These are phyloP conservation scores for Haberlea rhodopensis DNA, from an alignment of 257 asterid genomes.

Conservation along the genomic window DNA sequence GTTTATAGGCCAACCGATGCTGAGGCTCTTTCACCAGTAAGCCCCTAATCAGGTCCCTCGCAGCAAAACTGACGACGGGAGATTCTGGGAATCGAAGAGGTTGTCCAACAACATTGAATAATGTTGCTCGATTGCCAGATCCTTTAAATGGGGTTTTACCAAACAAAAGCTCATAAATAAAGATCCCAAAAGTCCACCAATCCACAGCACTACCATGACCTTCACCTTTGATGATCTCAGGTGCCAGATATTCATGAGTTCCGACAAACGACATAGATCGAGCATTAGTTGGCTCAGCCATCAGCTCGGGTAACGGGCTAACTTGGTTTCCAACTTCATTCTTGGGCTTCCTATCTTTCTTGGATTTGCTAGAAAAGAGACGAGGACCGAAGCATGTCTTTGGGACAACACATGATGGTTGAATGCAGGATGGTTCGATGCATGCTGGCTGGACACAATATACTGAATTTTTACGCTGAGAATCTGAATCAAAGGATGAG, in stretches of 20 bases:
- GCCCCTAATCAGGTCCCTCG: conserved; percentile 59
- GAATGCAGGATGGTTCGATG: conserved; percentile 49
- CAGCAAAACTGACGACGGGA: conserved; percentile 55
- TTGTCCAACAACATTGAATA: conserved; percentile 63
- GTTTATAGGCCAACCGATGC: conserved; percentile 53
- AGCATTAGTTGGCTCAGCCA: conserved; percentile 63
- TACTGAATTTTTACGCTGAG: conserved; percentile 29
- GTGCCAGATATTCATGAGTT: conserved; percentile 57
- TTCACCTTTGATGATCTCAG: conserved; percentile 59
- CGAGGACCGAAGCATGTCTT: conserved; percentile 51
- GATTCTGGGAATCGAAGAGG: conserved; percentile 58
- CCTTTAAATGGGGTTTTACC: conserved; percentile 64
- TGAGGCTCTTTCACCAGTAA: conserved; percentile 61
- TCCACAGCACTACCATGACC: conserved; percentile 75
- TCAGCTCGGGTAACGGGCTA: conserved; percentile 51
- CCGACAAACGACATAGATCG: conserved; percentile 67
- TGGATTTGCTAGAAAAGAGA: conserved; percentile 49
- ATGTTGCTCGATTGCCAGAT: conserved; percentile 53
- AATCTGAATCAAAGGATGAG: conserved; percentile 31
- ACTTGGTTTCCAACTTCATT: conserved; percentile 46
- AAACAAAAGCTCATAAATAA: conserved; percentile 50
- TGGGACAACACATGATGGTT: conserved; percentile 47
- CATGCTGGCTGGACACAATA: conserved; percentile 57
- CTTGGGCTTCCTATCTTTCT: conserved; percentile 44
- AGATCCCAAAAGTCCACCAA: conserved; percentile 70